Base-by-base conservation (phyloP, 2,329 filamentous ascomycete genomes). In the Mycosphaerelloides madeirae region DNA sequence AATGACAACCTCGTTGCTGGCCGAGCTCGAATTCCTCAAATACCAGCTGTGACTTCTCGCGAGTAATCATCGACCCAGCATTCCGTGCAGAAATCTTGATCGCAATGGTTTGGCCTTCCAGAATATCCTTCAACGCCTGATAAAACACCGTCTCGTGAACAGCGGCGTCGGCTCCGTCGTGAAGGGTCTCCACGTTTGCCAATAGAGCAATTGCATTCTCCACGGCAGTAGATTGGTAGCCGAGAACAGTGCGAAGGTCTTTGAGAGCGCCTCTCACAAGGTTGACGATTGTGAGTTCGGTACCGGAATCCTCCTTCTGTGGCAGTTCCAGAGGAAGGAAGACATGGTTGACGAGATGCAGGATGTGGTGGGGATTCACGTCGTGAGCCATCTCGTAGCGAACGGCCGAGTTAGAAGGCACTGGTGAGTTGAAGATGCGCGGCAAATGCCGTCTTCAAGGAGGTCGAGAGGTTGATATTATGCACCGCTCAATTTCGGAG, bases 21-120 rank as follows among this genome's bases (percentile, higher is more conserved):
- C 68, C 0, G 80, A 75, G 69, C 57, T 85, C 81, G 43, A 84
- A 84, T 0, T 70, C 69, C 58, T 85, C 81, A 36, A 83, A 76
- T 44, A 79, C 14, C 53, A 74, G 50, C 53, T 65, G 20, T 15
- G 53, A 34, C 2, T 42, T 14, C 6, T 41, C 29, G 42, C 56
- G 60, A 15, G 49, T 56, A 20, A 58, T 40, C 7, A 60, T 2
- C 1, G 58, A 41, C 0, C 38, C 60, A 3, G 60, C 56, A 37
- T 62, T 63, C 28, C 58, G 56, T 13, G 31, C 45, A 9, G 28
- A 18, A 11, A 54, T 38, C 18, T 52, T 38, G 15, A 50, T 3
- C 1, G 46, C 46, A 14, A 50, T 42, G n/a, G 34, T 47, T 15
- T 49, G 32, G 4, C 36, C 33, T 15, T 29, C n/a, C 7, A 16